Evolutionary conservation across 441 rosid species (phyloP).

Genomic region (Syzygium syzygioides): DNA sequence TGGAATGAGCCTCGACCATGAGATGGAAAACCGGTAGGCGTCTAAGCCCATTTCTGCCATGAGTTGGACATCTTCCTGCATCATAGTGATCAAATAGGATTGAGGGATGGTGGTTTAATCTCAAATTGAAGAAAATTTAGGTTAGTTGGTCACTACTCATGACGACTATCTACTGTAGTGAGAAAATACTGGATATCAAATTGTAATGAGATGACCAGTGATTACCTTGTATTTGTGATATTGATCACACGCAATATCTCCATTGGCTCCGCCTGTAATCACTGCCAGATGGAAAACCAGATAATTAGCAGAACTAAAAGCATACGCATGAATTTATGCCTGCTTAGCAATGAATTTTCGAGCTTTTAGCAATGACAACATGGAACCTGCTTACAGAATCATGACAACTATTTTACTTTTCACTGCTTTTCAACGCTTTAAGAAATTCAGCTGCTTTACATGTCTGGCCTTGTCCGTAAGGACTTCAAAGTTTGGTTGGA

Average conservation of each 20-base stretch:
- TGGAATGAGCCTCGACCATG: constrained; percentile 20
- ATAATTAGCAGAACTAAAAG: not conserved
- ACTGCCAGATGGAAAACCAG: constrained; percentile 2
- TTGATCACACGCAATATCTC: constrained; percentile 16
- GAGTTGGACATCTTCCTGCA: constrained; percentile 22
- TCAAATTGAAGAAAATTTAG: not conserved
- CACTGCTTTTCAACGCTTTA: not conserved
- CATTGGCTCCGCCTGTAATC: constrained; percentile 1
- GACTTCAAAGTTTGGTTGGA: not conserved
- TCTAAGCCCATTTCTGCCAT: constrained; percentile 16
- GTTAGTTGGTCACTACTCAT: not conserved
- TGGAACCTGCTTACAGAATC: not conserved
- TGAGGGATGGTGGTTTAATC: not conserved
- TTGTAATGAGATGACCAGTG: not conserved
- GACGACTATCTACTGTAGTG: not conserved
- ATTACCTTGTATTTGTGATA: constrained; percentile 17
- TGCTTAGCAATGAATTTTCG: not conserved
- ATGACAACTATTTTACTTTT: not conserved
- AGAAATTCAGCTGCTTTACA: not conserved
- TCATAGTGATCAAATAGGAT: not conserved
- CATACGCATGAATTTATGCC: not conserved
- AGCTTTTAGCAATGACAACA: not conserved
- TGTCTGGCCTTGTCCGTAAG: not conserved
- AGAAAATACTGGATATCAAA: not conserved
- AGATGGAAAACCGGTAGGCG: constrained; percentile 14